Evolutionary conservation across 2,329 filamentous ascomycete species (phyloP).

Genomic region (Aspergillus eucalypticola): DNA sequence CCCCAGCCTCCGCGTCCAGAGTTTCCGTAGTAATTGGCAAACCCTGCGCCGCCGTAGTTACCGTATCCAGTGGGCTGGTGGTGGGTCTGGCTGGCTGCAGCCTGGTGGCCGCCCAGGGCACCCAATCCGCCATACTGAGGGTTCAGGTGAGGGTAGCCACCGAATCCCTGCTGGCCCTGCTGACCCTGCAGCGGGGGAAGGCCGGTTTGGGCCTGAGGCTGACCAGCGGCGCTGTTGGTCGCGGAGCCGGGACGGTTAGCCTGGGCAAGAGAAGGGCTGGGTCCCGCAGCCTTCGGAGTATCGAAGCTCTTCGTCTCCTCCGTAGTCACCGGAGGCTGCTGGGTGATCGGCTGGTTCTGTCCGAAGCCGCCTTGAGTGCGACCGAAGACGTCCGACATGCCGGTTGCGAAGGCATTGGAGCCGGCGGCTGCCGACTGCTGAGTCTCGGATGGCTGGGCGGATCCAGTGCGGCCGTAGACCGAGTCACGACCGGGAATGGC

Average conservation of each 20-base stretch:
- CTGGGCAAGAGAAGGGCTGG: constrained; percentile 63
- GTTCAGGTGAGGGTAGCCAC: constrained; percentile 57
- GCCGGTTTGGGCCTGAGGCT: constrained; percentile 52
- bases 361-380: constrained; percentile 60
- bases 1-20: constrained; percentile 48
- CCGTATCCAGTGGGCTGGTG: constrained; percentile 45
- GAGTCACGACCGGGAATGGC: constrained; percentile 53
- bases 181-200: constrained; percentile 58
- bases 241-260: constrained; percentile 65
- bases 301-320: constrained; percentile 63
- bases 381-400: constrained; percentile 61
- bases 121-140: constrained; percentile 54
- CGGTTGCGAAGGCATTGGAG: constrained; percentile 50
- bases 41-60: constrained; percentile 45
- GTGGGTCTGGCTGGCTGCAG: constrained; percentile 40
- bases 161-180: constrained; percentile 56
- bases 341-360: constrained; percentile 54
- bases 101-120: constrained; percentile 45
- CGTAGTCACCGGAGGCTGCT: constrained; percentile 48
- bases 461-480: constrained; percentile 62
- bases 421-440: constrained; percentile 53
- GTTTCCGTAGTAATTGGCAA: constrained; percentile 48
- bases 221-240: constrained; percentile 58
- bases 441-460: constrained; percentile 57
- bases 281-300: constrained; percentile 58